Base-by-base conservation (phyloP, 495 filamentous ascomycete genomes). In the Aspergillus saccharolyticus region DNA sequence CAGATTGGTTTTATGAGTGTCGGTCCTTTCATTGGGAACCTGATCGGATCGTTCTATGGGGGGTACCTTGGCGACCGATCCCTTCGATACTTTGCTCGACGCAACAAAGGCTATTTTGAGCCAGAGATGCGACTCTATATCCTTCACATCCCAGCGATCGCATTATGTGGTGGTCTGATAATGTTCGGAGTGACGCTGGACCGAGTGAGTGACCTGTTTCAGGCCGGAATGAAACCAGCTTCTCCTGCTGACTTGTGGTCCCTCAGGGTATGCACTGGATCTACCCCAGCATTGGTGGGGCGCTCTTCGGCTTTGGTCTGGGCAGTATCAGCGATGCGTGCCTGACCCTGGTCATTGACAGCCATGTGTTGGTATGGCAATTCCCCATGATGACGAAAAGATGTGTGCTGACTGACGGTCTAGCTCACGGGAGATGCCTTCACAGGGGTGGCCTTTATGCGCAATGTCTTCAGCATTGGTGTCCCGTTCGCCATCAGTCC, bases 51-150 rank as follows among this genome's bases (percentile, higher is more conserved):
- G 4, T 15, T 74, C 6, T 73, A 70, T 25, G 69, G 72, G 10
- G 75, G 75, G 1, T 58, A 68, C 8, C 22, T 78, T 12, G 68
- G 73, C 21, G 78, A 80, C 54, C 63, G 70, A 65, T 71, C 65
- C 4, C 72, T 76, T 44, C 51, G 74, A 44, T 65, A 57, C 39
- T 70, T 68, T 19, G 62, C 78, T 6, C 65, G 70, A 15, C 63
- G 66, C 1, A 78, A 79, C 45, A 66, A 66, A 12, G 76, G 75
- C 4, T 67, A 70, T 44, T 73, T 70, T 24, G 76, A 80, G 61
- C 68, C 74, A 0, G 77, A 79, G 53, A 74, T 75, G 66, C 64
- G 75, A 17, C 57, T 77, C 9, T 76, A 71, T 45, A 73, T 71
- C 16, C 56, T 71, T 6, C 59, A 70, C 52, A 21, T 74, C n/a